phyloP scores from a whole-genome alignment of 805 yeast species.

The Candida vaughaniae region DNA sequence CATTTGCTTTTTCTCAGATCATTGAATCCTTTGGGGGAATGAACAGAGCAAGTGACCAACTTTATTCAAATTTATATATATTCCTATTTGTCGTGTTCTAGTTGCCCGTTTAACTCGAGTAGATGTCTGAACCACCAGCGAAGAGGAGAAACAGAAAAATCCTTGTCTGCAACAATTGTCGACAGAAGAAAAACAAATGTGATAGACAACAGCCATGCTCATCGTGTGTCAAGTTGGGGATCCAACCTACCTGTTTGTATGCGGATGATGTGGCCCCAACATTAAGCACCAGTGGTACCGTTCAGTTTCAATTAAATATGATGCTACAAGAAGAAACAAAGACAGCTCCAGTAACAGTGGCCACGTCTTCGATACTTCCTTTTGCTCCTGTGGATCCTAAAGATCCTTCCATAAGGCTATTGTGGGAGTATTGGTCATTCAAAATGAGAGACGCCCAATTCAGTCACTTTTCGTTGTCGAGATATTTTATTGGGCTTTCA shows the following conservation, averaged over 20 bases:
- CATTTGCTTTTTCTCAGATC: too few relatives aligned
- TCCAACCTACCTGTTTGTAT: slow-evolving; percentile 9
- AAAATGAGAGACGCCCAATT: slow-evolving; percentile 6
- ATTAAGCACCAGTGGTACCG: not conserved
- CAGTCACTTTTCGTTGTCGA: slow-evolving; percentile 6
- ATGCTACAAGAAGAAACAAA: not conserved
- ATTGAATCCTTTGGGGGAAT: too few relatives aligned
- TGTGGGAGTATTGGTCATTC: slow-evolving; percentile 12
- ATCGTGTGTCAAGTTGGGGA: slow-evolving; percentile 18
- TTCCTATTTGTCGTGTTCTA: too few relatives aligned
- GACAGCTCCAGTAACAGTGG: not conserved
- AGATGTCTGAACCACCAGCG: not conserved
- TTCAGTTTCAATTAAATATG: not conserved
- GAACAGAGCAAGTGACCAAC: too few relatives aligned
- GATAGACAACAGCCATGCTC: slow-evolving; percentile 31
- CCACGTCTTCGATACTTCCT: slow-evolving; percentile 7
- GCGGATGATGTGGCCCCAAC: not conserved
- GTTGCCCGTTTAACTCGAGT: too few relatives aligned
- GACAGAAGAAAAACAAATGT: slow-evolving; percentile 32
- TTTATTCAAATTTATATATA: too few relatives aligned
- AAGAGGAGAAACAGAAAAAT: slow-evolving; percentile 24
- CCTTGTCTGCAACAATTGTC: slow-evolving; percentile 30
- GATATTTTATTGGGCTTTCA: slow-evolving; percentile 7
- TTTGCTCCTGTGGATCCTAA: slow-evolving; percentile 7
- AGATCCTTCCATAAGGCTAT: slow-evolving; percentile 9